Base-by-base conservation (phyloP, 345 rosid species). In the Nephelium lappaceum region DNA sequence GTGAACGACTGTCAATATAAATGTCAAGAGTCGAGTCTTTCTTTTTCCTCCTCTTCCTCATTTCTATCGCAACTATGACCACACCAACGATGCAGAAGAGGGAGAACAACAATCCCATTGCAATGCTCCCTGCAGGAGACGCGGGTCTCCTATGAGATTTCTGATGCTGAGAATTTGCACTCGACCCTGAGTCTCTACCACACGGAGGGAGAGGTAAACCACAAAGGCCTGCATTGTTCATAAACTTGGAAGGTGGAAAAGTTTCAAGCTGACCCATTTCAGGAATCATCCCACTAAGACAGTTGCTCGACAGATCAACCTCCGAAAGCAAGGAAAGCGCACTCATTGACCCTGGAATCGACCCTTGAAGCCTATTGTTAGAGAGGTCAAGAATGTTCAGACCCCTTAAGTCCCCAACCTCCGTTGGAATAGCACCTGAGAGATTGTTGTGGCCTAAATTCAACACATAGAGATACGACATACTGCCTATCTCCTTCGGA, bases 341-440 rank as follows among this genome's bases (percentile, higher is more conserved):
- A 36, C 92, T 85, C 91, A 94, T 82, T 5, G 93, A 83, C 67
- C 74, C 73, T 6, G 99, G 99, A 51, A 96, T 96, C 43, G 71
- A 61, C 78, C 97, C 98, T 39, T 85, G 86, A 49, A 96, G 86
- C 69, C 71, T 77, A 73, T 96, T 96, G 78, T 84, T 84, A 0
- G 99, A 94, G 53, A 94, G 93, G 79, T 94, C 97, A 36, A 96
- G 97, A 84, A 96, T 94, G 84, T 88, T 88, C 58, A 96, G 89
- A 55, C 84, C 90, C 58, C 74, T 88, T 69, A 96, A 81, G 57
- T 79, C 73, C 47, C 99, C 98, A 10, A 96, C 80, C 86, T 94
- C 94, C 4, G 85, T 51, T 0, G 99, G 99, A 76, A 96, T 93
- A 58, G 77, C 31, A 57, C 98, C 99, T 0, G 94, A 86, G 60